phyloP scores from a whole-genome alignment of 1,284 basidiomycete genomes.

The Malassezia yamatoensis region DNA sequence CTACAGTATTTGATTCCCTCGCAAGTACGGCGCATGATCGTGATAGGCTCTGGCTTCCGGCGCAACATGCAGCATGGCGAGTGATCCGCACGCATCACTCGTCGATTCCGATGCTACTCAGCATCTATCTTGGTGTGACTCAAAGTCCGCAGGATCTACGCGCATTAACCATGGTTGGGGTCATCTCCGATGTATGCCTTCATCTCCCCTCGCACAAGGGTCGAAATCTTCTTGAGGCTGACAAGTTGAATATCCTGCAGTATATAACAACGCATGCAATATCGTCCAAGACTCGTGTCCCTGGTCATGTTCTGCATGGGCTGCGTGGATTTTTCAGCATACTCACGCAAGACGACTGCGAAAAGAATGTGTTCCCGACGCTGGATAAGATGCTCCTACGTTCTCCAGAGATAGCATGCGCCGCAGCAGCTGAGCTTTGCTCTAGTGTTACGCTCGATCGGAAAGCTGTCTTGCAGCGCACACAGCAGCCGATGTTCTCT shows the following conservation, averaged over 20 bases:
- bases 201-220: conserved; percentile 32
- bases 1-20: conserved; percentile 26
- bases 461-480: conserved; percentile 6
- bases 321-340: conserved; percentile 30
- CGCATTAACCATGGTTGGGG: conserved; percentile 25
- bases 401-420: conserved; percentile 37
- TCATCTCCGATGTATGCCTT: conserved; percentile 25
- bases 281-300: conserved; percentile 29
- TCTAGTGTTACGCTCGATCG: background rate
- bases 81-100: conserved; percentile 3
- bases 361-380: conserved; percentile 28
- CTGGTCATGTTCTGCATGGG: conserved; percentile 21
- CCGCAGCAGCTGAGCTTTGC: conserved; percentile 23
- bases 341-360: conserved; percentile 27
- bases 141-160: conserved; percentile 19
- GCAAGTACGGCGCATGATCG: conserved; percentile 4
- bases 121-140: conserved; percentile 18
- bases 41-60: conserved; percentile 1
- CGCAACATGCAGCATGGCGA: conserved; percentile 10
- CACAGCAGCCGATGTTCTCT: conserved; percentile 20
- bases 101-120: conserved; percentile 24
- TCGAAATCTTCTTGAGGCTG: conserved; percentile 17
- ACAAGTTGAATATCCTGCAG: conserved; percentile 22
- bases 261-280: conserved; percentile 36
- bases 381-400: conserved; percentile 43